Evolutionary conservation across 441 rosid species (phyloP).

Genomic region (Adansonia gregorii): DNA sequence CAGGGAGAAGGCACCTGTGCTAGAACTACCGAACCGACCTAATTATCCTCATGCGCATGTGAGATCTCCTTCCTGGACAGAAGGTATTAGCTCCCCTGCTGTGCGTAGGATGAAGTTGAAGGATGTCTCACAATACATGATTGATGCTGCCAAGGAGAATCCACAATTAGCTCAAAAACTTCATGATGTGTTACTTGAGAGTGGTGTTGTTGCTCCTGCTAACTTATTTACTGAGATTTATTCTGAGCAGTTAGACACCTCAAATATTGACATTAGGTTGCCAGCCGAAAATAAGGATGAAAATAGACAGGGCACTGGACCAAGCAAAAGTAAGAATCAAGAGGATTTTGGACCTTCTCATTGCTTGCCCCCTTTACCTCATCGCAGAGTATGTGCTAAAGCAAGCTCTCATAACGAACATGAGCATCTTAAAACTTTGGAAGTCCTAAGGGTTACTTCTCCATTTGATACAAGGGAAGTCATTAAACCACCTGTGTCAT

Average conservation of each 20-base stretch:
- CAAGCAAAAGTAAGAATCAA: slow-evolving; percentile 40
- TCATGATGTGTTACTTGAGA: slow-evolving; percentile 91
- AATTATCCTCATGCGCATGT: slow-evolving; percentile 60
- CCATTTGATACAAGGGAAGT: slow-evolving; percentile 44
- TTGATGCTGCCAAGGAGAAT: slow-evolving; percentile 96
- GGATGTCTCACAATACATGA: slow-evolving; percentile 94
- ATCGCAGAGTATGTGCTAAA: slow-evolving; percentile 43
- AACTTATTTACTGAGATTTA: slow-evolving; percentile 78
- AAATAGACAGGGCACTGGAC: slow-evolving; percentile 39
- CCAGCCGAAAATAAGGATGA: slow-evolving; percentile 49
- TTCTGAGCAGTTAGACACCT: slow-evolving; percentile 50
- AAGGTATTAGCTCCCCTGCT: slow-evolving; percentile 92
- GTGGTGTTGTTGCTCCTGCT: slow-evolving; percentile 92
- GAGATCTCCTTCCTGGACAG: slow-evolving; percentile 98
- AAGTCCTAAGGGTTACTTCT: slow-evolving; percentile 38
- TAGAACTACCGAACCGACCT: slow-evolving; percentile 55
- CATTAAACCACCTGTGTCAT: slow-evolving; percentile 40
- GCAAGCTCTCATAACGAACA: slow-evolving; percentile 39
- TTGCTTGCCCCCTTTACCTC: slow-evolving; percentile 77
- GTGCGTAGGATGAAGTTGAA: slow-evolving; percentile 87
- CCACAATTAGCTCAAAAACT: slow-evolving; percentile 93
- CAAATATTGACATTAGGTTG: slow-evolving; percentile 47
- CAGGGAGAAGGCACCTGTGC: slow-evolving; percentile 42
- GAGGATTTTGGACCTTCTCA: slow-evolving; percentile 44
- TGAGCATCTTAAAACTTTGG: slow-evolving; percentile 46